phyloP scores from a whole-genome alignment of 306 rosid species.

The Gleditsia sinensis region DNA sequence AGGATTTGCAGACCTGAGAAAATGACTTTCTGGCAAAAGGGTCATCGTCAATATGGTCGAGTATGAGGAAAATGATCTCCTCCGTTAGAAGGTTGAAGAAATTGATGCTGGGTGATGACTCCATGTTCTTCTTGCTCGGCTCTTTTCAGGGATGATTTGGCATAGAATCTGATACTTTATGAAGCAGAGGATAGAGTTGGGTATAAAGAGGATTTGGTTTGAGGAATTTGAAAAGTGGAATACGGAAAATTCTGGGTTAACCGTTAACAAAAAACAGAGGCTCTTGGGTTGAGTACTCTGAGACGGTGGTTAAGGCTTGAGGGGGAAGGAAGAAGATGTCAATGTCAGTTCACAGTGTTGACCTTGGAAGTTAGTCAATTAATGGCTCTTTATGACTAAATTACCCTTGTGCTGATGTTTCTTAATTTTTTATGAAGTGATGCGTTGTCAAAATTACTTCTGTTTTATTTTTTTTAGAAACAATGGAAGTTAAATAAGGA shows the following conservation, averaged over 20 bases:
- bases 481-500: no score
- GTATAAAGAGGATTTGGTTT: background rate
- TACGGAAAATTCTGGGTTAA: conserved; percentile 8
- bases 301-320: background rate
- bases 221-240: background rate
- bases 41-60: conserved; percentile 50
- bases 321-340: conserved; percentile 15
- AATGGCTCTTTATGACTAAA: background rate
- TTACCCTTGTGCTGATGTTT: no score
- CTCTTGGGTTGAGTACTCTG: background rate
- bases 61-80: conserved; percentile 56
- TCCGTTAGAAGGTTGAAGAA: conserved; percentile 36
- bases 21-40: conserved; percentile 62
- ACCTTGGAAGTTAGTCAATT: background rate
- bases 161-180: no score
- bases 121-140: conserved; percentile 8
- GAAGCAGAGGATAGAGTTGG: no score
- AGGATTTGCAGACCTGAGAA: conserved; percentile 59
- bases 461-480: no score
- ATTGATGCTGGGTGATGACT: background rate
- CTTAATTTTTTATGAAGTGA: no score
- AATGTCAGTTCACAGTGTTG: background rate
- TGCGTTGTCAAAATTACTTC: no score
- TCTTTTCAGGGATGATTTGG: background rate
- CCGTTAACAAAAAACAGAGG: conserved; percentile 30